These are phyloP conservation scores for Anaeromyces robustus DNA, from an alignment of 192 early-diverging fungal species.

Conservation along the genomic window DNA sequence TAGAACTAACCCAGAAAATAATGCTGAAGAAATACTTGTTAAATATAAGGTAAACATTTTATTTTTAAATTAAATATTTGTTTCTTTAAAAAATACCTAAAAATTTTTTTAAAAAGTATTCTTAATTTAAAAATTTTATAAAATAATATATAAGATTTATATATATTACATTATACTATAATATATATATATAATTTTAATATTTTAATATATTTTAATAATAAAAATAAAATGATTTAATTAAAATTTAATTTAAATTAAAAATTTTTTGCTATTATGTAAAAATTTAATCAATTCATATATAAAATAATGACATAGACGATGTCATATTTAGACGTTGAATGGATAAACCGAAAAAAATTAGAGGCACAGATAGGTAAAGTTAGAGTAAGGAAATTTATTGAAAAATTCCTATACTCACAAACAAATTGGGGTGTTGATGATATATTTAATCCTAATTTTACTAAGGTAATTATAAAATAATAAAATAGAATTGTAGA, in stretches of 20 bases:
- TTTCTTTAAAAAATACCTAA: too few relatives aligned
- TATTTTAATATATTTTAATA: too few relatives aligned
- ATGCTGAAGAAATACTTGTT: not conserved
- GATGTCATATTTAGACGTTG: not conserved
- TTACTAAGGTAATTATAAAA: not conserved
- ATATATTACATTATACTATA: too few relatives aligned
- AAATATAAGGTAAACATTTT: not conserved
- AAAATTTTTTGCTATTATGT: not conserved
- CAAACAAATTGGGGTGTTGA: not conserved
- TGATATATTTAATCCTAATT: not conserved
- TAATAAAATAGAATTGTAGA: too few relatives aligned
- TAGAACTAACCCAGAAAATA: not conserved
- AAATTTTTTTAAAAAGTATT: too few relatives aligned
- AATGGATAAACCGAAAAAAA: not conserved
- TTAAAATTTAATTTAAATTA: not conserved
- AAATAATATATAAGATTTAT: too few relatives aligned
- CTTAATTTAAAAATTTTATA: too few relatives aligned
- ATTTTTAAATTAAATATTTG: too few relatives aligned
- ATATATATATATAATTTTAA: too few relatives aligned
- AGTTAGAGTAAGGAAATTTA: not conserved
- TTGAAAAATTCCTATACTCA: not conserved
- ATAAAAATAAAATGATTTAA: too few relatives aligned
- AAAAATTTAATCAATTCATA: not conserved
- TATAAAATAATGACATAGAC: not conserved
- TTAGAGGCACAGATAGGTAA: not conserved